Evolutionary conservation across 2,329 filamentous ascomycete species (phyloP).

Genomic region (Acrodontium crateriforme): DNA sequence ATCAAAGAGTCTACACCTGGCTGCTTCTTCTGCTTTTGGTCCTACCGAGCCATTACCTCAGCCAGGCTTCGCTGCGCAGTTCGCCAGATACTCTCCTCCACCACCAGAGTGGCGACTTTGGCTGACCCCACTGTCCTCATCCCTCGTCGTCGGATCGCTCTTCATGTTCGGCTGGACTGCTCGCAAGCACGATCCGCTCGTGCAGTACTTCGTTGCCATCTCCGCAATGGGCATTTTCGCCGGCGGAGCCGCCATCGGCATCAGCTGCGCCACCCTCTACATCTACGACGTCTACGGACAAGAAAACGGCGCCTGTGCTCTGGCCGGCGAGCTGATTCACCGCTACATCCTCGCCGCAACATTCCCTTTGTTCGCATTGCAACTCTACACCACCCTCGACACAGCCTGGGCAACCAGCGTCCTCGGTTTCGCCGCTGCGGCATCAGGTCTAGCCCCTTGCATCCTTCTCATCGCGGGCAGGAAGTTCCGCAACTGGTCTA

Average conservation of each 20-base stretch:
- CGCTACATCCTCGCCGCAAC: constrained; percentile 41
- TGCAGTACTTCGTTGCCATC: constrained; percentile 38
- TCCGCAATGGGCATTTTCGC: constrained; percentile 24
- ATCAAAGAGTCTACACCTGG: constrained; percentile 6
- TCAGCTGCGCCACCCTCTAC: constrained; percentile 25
- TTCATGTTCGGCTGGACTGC: constrained; percentile 20
- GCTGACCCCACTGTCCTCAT: constrained; percentile 8
- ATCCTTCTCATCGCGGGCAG: too few relatives aligned
- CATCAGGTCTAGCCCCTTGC: constrained; percentile 2
- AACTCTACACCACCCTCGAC: constrained; percentile 22
- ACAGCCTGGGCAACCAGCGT: constrained; percentile 26
- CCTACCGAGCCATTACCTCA: constrained; percentile 3
- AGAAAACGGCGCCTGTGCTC: constrained; percentile 38
- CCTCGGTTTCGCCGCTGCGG: constrained; percentile 21
- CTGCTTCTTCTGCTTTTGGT: constrained; percentile 4
- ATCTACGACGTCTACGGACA: constrained; percentile 41
- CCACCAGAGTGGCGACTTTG: constrained; percentile 11
- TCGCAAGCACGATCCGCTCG: constrained; percentile 28
- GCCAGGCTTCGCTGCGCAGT: too few relatives aligned
- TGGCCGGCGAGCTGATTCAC: constrained; percentile 42
- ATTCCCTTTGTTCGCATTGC: constrained; percentile 47
- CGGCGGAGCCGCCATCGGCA: constrained; percentile 10
- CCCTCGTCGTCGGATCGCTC: constrained; percentile 7
- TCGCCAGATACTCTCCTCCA: too few relatives aligned
- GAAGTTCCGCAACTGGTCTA: too few relatives aligned